Percentiles rank a stretch among this genome's conserved stretches.
Conservation (phyloP, 208 protist species). For the Borovskyia barvae region DNA sequence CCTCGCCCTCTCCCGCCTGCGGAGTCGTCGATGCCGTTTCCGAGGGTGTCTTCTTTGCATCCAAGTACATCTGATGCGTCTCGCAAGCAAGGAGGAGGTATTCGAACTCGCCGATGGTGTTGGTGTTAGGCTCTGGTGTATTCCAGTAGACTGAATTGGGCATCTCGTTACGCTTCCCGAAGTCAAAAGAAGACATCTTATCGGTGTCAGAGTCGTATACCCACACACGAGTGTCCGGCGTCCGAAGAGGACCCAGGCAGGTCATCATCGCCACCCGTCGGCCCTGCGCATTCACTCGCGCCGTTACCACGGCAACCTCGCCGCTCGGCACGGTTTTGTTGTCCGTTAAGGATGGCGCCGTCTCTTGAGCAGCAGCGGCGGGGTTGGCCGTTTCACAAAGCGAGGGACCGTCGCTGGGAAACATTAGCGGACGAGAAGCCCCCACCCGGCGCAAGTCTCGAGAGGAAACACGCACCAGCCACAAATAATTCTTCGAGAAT, state of each 20-base stretch:
- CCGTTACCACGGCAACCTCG: constrained; percentile 46
- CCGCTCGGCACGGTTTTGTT: background rate
- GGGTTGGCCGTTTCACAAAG: background rate
- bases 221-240: constrained; percentile 82
- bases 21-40: constrained; percentile 1
- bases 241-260: constrained; percentile 31
- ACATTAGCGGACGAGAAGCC: constrained; percentile 57
- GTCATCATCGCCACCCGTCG: constrained; percentile 80
- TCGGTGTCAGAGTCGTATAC: constrained; percentile 91
- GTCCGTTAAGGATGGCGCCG: constrained; percentile 3
- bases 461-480: constrained; percentile 62
- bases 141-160: constrained; percentile 88
- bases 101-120: constrained; percentile 80
- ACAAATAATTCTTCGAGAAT: constrained; percentile 80
- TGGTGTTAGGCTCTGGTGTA: constrained; percentile 83
- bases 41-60: constrained; percentile 5
- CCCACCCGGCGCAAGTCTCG: constrained; percentile 71
- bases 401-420: constrained; percentile 10
- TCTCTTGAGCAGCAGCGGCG: constrained; percentile 3
- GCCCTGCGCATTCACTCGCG: constrained; percentile 83
- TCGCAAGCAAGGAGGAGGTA: constrained; percentile 89
- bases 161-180: constrained; percentile 61
- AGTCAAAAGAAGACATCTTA: constrained; percentile 78
- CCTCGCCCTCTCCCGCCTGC: constrained; percentile 2
- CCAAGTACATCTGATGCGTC: constrained; percentile 61